These are phyloP conservation scores for Acanthochlamys bracteata DNA, from an alignment of 106 monocot species.

Conservation along the genomic window DNA sequence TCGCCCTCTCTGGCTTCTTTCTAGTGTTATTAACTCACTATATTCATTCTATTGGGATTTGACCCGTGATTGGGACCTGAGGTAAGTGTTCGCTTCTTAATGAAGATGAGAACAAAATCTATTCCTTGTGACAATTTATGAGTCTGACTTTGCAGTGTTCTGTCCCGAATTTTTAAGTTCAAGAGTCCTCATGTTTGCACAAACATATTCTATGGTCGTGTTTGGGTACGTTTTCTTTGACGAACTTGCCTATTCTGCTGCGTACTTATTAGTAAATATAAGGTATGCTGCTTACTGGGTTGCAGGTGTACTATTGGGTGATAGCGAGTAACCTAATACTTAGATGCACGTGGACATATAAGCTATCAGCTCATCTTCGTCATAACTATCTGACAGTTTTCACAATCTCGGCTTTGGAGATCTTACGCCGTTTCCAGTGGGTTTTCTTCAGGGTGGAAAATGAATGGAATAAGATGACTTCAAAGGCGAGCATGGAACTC, in stretches of 20 bases:
- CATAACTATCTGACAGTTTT: constrained; percentile 91
- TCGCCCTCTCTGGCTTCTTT: constrained; percentile 86
- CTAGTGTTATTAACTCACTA: constrained; percentile 61
- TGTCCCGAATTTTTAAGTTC: constrained; percentile 79
- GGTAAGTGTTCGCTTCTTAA: constrained; percentile 23
- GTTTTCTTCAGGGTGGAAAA: constrained; percentile 90
- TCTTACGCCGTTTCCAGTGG: constrained; percentile 77
- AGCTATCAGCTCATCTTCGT: constrained; percentile 92
- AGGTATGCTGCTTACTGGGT: neutral
- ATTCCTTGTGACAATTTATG: neutral
- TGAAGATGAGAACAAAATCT: too few species aligned
- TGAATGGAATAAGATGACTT: constrained; percentile 89
- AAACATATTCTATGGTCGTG: constrained; percentile 47
- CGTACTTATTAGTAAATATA: neutral
- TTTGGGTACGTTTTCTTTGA: constrained; percentile 47
- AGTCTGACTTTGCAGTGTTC: constrained; percentile 34
- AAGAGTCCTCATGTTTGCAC: constrained; percentile 50
- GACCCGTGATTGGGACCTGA: constrained; percentile 83
- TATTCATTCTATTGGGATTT: constrained; percentile 97
- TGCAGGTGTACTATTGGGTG: constrained; percentile 81
- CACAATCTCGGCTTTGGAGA: constrained; percentile 60
- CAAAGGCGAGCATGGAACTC: constrained; percentile 34
- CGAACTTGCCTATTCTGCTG: neutral
- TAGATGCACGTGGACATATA: constrained; percentile 94
- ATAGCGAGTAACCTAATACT: constrained; percentile 75